phyloP scores from a whole-genome alignment of 2,329 filamentous ascomycete species.

The Rutstroemia sp. region DNA sequence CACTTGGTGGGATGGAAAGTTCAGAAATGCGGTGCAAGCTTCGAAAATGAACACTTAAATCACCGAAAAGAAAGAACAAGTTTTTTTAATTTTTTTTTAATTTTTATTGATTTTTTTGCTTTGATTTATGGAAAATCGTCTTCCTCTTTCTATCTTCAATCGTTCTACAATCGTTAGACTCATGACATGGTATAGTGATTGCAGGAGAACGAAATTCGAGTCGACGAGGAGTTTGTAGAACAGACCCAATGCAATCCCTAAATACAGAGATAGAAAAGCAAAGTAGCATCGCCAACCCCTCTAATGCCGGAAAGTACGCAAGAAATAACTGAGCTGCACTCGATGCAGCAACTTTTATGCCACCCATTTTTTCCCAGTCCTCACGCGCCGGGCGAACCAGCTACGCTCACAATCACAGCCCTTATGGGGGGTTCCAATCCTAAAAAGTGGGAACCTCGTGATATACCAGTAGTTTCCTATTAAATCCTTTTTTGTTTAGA shows the following conservation, averaged over 20 bases:
- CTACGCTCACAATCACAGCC: constrained; percentile 30
- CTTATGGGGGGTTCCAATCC: constrained; percentile 20
- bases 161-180: constrained; percentile 16
- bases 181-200: constrained; percentile 12
- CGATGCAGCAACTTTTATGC: constrained; percentile 29
- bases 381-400: constrained; percentile 30
- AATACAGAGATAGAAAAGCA: constrained; percentile 25
- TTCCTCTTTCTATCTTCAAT: constrained; percentile 17
- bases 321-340: constrained; percentile 22
- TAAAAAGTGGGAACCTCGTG: constrained; percentile 23
- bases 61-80: background rate
- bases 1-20: too few relatives aligned
- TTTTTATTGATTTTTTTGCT: constrained; percentile 18
- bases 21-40: too few relatives aligned
- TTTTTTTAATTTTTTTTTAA: constrained; percentile 16
- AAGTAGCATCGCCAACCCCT: constrained; percentile 27
- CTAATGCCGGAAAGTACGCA: constrained; percentile 26
- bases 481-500: constrained; percentile 42
- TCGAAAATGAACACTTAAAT: background rate
- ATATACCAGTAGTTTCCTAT: constrained; percentile 23
- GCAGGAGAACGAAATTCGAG: constrained; percentile 19
- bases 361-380: constrained; percentile 26
- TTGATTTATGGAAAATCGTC: constrained; percentile 23
- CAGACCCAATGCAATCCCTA: constrained; percentile 26
- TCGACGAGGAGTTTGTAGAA: constrained; percentile 19